Base-by-base conservation (phyloP, 306 rosid species). In the Fragaria vesca region DNA sequence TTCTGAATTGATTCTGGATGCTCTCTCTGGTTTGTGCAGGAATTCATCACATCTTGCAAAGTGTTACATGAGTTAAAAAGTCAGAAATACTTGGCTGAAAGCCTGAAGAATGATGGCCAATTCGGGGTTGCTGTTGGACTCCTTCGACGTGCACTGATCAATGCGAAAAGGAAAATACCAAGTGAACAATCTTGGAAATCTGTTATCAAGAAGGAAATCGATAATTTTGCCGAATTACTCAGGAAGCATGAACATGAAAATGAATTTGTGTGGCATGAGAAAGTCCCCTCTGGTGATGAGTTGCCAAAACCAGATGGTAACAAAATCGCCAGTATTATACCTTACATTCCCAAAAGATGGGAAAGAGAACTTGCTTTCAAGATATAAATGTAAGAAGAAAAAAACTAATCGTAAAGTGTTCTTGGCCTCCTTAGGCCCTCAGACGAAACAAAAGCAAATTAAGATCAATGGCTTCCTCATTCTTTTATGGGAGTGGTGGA, bases 261-360 rank as follows among this genome's bases (percentile, higher is more conserved):
- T n/a, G 90, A 88, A 74, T 82, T 90, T 34, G 82, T 93, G 32
- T 93, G 92, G 97, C 87, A 46, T 30, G 86, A 90, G 85, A 88
- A 84, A 83, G 78, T 89, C 47, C 90, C 89, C 42, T 66, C 80
- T 2, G 71, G 51, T 24, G 81, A 79, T 57, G 85, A 76, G 78
- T 76, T 93, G 83, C 93, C 94, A 9, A 63, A 45, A 57, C 81
- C 84, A 0, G 79, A 81, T 67, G 87, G 96, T 61, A 86, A 48
- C 77, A 89, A 84, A 83, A 93, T 93, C 67, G 94, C 81, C 43
- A 83, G 43, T 18, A 47, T 74, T 15, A 84, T 89, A 77, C 87
- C 91, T 42, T 93, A 89, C 76, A 48, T 12, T 34, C 97, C 94
- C 73, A 76, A 78, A 88, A 89, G 77, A 83, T 90, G 89, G 92